Evolutionary conservation across 192 early-diverging fungal species (phyloP).

Genomic region (Podila clonocystis): DNA sequence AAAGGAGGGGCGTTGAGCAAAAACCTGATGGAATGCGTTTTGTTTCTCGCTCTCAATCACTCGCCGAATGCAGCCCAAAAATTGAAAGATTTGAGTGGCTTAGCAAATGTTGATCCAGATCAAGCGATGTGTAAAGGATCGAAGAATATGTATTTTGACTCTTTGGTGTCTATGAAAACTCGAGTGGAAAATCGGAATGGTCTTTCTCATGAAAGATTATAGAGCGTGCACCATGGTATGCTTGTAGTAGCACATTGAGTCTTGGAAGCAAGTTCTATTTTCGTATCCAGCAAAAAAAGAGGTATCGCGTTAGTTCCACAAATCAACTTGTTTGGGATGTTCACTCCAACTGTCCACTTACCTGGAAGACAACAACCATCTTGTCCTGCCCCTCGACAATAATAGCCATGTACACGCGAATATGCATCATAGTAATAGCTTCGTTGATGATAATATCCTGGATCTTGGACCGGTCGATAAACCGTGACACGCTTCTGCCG

Average conservation of each 20-base stretch:
- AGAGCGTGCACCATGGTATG: slow-evolving; percentile 61
- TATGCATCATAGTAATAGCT: slow-evolving; percentile 75
- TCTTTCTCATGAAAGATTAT: slow-evolving; percentile 62
- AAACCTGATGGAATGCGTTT: neutral
- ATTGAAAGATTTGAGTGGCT: neutral
- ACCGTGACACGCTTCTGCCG: slow-evolving; percentile 58
- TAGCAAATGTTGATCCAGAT: neutral
- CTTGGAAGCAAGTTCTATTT: slow-evolving; percentile 61
- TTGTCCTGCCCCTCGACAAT: slow-evolving; percentile 66
- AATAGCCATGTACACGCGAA: slow-evolving; percentile 78
- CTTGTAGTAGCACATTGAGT: slow-evolving; percentile 56
- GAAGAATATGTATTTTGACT: too few relatives aligned
- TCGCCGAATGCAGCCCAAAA: neutral
- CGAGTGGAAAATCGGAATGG: slow-evolving; percentile 33
- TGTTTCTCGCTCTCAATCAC: too few relatives aligned
- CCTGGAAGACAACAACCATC: slow-evolving; percentile 79
- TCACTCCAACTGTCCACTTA: slow-evolving; percentile 18
- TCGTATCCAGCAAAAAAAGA: neutral
- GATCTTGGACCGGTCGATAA: slow-evolving; percentile 74
- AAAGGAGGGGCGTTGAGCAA: neutral
- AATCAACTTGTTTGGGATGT: neutral
- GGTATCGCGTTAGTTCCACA: neutral
- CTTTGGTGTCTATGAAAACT: slow-evolving; percentile 41
- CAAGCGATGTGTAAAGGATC: too few relatives aligned
- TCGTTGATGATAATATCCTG: slow-evolving; percentile 81